Evolutionary conservation across 805 yeast species (phyloP).

Genomic region (Saccharomyces kudriavzevii): DNA sequence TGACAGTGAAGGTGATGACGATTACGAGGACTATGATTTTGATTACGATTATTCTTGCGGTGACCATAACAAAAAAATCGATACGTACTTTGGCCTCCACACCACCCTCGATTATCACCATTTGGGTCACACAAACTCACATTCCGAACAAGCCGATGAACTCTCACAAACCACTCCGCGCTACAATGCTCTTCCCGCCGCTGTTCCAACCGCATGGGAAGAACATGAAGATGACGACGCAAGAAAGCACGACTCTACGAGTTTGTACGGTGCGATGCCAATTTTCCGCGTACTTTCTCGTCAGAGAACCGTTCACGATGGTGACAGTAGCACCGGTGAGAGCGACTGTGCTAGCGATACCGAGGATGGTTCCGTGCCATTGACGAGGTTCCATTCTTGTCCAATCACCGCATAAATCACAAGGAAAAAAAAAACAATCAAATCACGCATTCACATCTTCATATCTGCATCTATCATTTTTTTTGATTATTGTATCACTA

Average conservation of each 20-base stretch:
- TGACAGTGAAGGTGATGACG: slow-evolving; percentile 3
- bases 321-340: slow-evolving; percentile 1
- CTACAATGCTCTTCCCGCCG: neutral
- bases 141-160: neutral
- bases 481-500: neutral
- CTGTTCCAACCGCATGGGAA: neutral
- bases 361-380: neutral
- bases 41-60: neutral
- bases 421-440: neutral
- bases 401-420: neutral
- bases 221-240: neutral
- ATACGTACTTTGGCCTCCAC: neutral
- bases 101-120: neutral
- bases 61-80: neutral
- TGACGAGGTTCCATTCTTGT: neutral
- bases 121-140: neutral
- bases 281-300: neutral
- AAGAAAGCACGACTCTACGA: neutral
- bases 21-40: slow-evolving; percentile 9
- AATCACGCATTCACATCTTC: neutral
- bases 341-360: slow-evolving; percentile 14
- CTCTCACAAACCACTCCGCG: neutral
- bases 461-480: neutral
- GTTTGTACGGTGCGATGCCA: neutral
- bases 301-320: neutral